Evolutionary conservation across 2,329 filamentous ascomycete species (phyloP).

Genomic region (Hymenoscyphus fraxineus): DNA sequence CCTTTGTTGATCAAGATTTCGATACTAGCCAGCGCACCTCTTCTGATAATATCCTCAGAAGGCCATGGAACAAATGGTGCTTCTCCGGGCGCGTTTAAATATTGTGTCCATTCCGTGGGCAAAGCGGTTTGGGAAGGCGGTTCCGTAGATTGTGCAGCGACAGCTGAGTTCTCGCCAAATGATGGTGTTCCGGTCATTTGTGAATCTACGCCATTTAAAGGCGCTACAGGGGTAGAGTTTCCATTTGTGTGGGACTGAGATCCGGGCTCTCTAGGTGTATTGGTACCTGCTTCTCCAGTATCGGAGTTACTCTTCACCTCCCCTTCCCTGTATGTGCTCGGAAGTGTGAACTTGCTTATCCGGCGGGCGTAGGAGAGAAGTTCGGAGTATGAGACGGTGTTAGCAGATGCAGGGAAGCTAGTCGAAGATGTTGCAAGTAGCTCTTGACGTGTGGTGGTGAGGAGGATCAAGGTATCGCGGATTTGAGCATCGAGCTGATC

Average conservation of each 20-base stretch:
- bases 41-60: constrained; percentile 62
- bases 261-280: constrained; percentile 22
- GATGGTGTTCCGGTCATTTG: constrained; percentile 19
- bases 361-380: constrained; percentile 74
- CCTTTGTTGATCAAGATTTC: constrained; percentile 60
- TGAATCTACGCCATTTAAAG: constrained; percentile 24
- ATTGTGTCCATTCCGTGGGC: constrained; percentile 36
- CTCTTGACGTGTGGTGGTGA: constrained; percentile 70
- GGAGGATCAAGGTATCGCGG: constrained; percentile 63
- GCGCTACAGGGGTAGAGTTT: constrained; percentile 24
- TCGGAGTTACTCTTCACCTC: constrained; percentile 15
- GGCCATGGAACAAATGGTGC: constrained; percentile 75
- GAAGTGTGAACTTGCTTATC: constrained; percentile 76
- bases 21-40: constrained; percentile 62
- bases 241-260: constrained; percentile 31
- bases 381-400: constrained; percentile 64
- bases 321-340: constrained; percentile 37
- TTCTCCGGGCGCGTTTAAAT: constrained; percentile 52
- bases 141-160: constrained; percentile 22
- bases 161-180: constrained; percentile 21
- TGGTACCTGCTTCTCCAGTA: constrained; percentile 18
- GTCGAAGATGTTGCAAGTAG: constrained; percentile 62
- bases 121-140: constrained; percentile 27
- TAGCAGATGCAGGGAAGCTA: constrained; percentile 47
- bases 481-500: constrained; percentile 67